Base-by-base conservation (phyloP, 2,329 filamentous ascomycete genomes). In the Alternaria gansuensis region DNA sequence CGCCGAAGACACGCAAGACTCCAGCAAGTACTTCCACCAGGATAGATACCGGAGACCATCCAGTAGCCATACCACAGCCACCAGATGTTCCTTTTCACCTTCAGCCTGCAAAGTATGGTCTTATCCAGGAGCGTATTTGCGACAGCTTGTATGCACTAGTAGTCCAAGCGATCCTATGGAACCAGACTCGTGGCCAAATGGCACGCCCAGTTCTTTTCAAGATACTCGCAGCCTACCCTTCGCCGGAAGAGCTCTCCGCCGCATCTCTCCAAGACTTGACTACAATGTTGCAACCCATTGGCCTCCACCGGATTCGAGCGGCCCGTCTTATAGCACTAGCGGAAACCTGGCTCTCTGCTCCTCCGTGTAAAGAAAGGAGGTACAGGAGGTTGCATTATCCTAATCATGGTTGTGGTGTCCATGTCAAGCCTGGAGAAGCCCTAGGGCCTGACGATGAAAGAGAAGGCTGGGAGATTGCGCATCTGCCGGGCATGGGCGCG, bases 161-260 rank as follows among this genome's bases (percentile, higher is more conserved):
- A 2, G 82, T 97, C 29, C 92, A 90, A 11, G 88, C 93, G 5
- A 92, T 91, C 0, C 93, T 97, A 68, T 86, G 97, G 29, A 94
- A 94, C 75, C 88, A 90, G 59, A 97, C 93, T 0, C 83, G 86
- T 3, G 93, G 91, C 10, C 84, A 82, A 45, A 83, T 86, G 9
- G 91, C 93, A 4, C 88, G 95, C 28, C 93, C 93, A 0, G 83
- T 90, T 0, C 90, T 96, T 64, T 88, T 88, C 73, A 73, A 82
- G 13, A 81, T 97, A 11, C 89, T 91, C 67, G 78, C 82, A 11
- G 80, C 78, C 3, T 97, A 91, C 59, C 90, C 91, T 0, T 90
- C 88, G 0, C 85, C 90, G 0, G 73, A 81, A 29, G 81, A 82
- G 0, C 83, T 97, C 9, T 87, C 87, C 2, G 37, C 36, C 10